Conservation (phyloP, 176 grass and related monocot genomes). For the Oryza punctata region DNA sequence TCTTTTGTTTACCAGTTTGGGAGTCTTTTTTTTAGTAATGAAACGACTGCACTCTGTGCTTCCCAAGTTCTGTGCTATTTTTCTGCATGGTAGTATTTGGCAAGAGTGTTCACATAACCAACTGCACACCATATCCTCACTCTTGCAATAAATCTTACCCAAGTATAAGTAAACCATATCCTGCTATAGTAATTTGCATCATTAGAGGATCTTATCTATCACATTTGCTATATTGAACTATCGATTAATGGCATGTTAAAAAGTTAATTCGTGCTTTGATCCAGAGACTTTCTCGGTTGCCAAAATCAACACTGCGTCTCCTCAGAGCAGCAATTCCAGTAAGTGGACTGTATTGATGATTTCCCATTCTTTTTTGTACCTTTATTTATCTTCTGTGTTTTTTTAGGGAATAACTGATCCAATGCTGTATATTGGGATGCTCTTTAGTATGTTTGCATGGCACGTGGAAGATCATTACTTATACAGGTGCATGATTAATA, state of each 20-base stretch:
- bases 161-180: slow-evolving; percentile 27
- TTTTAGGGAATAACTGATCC: slow-evolving; percentile 96
- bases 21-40: slow-evolving; percentile 7
- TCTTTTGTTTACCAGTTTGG: slow-evolving; percentile 21
- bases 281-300: slow-evolving; percentile 85
- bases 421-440: slow-evolving; percentile 99
- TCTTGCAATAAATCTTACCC: slow-evolving; percentile 23
- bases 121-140: background rate
- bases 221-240: slow-evolving; percentile 8
- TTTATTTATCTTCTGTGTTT: slow-evolving; percentile 34
- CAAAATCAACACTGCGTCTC: slow-evolving; percentile 80
- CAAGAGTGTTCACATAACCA: background rate
- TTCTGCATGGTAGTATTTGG: slow-evolving; percentile 17
- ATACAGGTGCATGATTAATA: slow-evolving; percentile 65
- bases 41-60: background rate
- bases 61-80: background rate
- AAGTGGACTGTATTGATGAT: slow-evolving; percentile 34
- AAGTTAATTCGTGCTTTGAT: slow-evolving; percentile 30
- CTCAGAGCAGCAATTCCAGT: slow-evolving; percentile 81
- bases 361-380: slow-evolving; percentile 15
- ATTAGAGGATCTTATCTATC: slow-evolving; percentile 22
- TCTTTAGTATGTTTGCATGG: slow-evolving; percentile 99
- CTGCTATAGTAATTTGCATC: slow-evolving; percentile 7
- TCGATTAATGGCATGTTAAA: slow-evolving; percentile 10
- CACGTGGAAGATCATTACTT: slow-evolving; percentile 99